A percentile compares a stretch with the other conserved stretches of the same genome.
Conservation (phyloP, 371 early-diverging fungal species). For the Vairimorpha necatrix region DNA sequence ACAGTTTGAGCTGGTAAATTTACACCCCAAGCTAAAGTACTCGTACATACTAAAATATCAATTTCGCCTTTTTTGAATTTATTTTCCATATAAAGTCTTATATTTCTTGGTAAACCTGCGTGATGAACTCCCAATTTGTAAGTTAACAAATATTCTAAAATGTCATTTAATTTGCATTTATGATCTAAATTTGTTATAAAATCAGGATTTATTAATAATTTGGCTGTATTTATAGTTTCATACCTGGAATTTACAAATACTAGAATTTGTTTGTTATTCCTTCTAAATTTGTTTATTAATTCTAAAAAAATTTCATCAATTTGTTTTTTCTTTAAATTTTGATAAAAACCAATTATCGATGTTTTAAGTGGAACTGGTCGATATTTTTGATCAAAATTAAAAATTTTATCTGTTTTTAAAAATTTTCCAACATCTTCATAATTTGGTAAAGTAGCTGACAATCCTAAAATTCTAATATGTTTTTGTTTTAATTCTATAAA, state of each 20-base stretch:
- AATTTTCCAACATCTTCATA: conserved; percentile 89
- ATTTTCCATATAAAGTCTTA: conserved; percentile 85
- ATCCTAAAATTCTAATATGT: conserved; percentile 83
- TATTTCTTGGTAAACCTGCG: conserved; percentile 88
- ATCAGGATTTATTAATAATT: conserved; percentile 72
- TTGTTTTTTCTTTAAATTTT: conserved; percentile 58
- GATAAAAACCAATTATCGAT: conserved; percentile 68
- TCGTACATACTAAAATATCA: conserved; percentile 87
- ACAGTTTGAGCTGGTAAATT: conserved; percentile 97
- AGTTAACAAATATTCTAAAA: conserved; percentile 17
- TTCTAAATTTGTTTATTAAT: conserved; percentile 57
- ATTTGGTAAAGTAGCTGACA: conserved; percentile 97
- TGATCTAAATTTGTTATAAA: conserved; percentile 64
- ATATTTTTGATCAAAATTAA: conserved; percentile 82
- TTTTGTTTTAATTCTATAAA: conserved; percentile 79
- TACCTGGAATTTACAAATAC: conserved; percentile 94
- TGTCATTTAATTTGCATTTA: conserved; percentile 66
- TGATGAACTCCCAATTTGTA: conserved; percentile 90
- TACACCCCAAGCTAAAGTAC: conserved; percentile 99
- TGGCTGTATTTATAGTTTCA: conserved; percentile 86
- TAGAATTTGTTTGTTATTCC: conserved; percentile 78
- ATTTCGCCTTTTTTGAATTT: conserved; percentile 81
- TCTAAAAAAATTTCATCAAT: conserved; percentile 45
- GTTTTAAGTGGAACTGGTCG: conserved; percentile 70
- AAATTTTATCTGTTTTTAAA: conserved; percentile 79